Percentiles rank a stretch among this genome's conserved stretches.
These are phyloP conservation scores for Aureobasidium vineae DNA, from an alignment of 2,329 filamentous ascomycete species.

Conservation along the genomic window DNA sequence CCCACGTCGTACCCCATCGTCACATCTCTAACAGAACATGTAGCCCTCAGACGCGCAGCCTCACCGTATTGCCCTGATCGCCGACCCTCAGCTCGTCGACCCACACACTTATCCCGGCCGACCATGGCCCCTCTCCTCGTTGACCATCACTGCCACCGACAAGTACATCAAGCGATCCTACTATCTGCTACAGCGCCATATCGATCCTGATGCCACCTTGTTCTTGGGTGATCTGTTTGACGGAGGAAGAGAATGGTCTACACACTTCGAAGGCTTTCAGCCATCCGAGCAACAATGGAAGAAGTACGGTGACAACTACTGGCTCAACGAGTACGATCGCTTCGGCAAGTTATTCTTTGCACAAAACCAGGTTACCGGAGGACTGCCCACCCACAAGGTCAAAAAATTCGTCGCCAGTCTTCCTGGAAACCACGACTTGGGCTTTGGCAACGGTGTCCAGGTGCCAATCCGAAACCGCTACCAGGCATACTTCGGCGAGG, in stretches of 20 bases:
- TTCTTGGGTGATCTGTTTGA: slow-evolving; percentile 96
- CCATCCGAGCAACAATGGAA: slow-evolving; percentile 66
- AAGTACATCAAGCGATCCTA: slow-evolving; percentile 86
- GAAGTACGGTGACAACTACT: slow-evolving; percentile 76
- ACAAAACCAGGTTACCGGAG: slow-evolving; percentile 45
- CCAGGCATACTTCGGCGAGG: slow-evolving; percentile 81
- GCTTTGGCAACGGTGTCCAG: slow-evolving; percentile 84
- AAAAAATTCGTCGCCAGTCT: slow-evolving; percentile 78
- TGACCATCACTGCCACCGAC: slow-evolving; percentile 75
- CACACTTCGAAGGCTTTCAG: slow-evolving; percentile 42
- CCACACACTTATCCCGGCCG: slow-evolving; percentile 92
- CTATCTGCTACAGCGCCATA: slow-evolving; percentile 67
- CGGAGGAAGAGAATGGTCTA: slow-evolving; percentile 91
- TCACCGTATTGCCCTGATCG: slow-evolving; percentile 79
- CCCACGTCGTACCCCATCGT: background rate
- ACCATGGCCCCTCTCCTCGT: slow-evolving; percentile 65
- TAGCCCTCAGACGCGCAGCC: slow-evolving; percentile 78
- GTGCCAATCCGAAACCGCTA: slow-evolving; percentile 78
- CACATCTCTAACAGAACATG: background rate
- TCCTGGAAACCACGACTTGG: slow-evolving; percentile 93
- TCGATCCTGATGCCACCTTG: slow-evolving; percentile 83
- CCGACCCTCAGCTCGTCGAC: slow-evolving; percentile 89
- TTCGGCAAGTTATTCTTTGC: slow-evolving; percentile 82
- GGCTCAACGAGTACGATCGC: slow-evolving; percentile 80
- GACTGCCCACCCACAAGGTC: slow-evolving; percentile 68